Percentiles rank a stretch among this genome's conserved stretches.
Evolutionary conservation across 129 eudicot genomes (phyloP).

Genomic region (Solidago caesia): DNA sequence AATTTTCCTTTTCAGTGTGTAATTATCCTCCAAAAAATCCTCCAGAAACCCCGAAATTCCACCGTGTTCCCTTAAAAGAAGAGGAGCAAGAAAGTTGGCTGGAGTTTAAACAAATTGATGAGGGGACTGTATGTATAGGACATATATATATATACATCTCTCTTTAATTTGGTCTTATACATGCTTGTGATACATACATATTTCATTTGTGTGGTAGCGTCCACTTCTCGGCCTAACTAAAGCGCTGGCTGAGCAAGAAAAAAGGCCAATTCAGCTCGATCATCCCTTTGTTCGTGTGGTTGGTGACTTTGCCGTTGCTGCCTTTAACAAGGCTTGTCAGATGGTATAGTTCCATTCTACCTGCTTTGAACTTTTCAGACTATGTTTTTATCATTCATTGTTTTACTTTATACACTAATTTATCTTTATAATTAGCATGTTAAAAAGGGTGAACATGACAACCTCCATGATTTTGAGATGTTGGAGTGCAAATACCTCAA

Average conservation of each 20-base stretch:
- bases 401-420: neutral
- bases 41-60: too few species aligned
- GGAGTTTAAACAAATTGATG: neutral
- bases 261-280: neutral
- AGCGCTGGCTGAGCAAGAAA: neutral
- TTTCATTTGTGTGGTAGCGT: neutral
- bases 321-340: neutral
- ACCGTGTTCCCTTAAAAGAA: neutral
- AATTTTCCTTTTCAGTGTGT: too few species aligned
- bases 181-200: neutral
- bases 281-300: neutral
- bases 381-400: neutral
- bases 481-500: neutral
- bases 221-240: neutral
- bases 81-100: neutral
- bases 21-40: too few species aligned
- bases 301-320: neutral
- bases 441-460: neutral
- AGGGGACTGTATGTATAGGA: neutral
- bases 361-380: neutral
- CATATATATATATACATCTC: too few species aligned
- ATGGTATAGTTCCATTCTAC: neutral
- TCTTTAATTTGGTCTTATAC: neutral
- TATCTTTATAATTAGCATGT: neutral
- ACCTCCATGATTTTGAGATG: constrained; percentile 1